Base-by-base conservation (phyloP, 305 asterid genomes). In the Fraxinus velutina region DNA sequence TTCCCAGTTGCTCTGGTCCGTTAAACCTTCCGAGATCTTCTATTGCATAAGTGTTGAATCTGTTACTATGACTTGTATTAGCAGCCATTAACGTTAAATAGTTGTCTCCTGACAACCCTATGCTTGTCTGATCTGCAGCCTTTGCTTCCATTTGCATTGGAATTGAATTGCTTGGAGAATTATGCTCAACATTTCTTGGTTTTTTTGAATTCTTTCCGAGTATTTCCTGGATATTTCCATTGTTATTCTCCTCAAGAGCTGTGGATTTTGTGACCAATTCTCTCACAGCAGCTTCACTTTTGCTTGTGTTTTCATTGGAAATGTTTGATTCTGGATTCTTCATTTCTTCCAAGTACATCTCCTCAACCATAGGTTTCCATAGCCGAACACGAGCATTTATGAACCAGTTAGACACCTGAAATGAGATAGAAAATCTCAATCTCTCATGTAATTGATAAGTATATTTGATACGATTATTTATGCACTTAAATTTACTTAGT, bases 281-380 rank as follows among this genome's bases (percentile, higher is more conserved):
- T 76, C 76, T 82, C 78, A 78, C 79, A 27, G 24, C 33, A 3
- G 84, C 76, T 52, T 80, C 84, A 2, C 32, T 55, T 47, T 75
- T 77, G 77, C 34, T 80, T 17, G 82, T 79, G 76, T 78, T 83
- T 4, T 82, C 83, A 10, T 50, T 76, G 3, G 82, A 47, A 81
- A 62, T 80, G 72, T 42, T 79, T 66, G 86, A 84, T 75, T 88
- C 86, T 76, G 87, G 90, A 44, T 76, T 87, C 83, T 92, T 88
- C 84, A 85, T 88, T 84, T 93, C 97, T 88, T 93, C 97, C 68
- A 73, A 0, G 91, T 92, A 93, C 98, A 93, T 93, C 17, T 90
- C 93, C 80, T 93, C 98, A 3, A 92, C 96, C 97, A 92, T 93
- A 30, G 98, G 98, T 84, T 93, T 93, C 96, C 98, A 93, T 0